A percentile compares a stretch with the other conserved stretches of the same genome.
Conservation (phyloP, 108 stramenopile genomes). For the Pseudonitzschia delicatissima region DNA sequence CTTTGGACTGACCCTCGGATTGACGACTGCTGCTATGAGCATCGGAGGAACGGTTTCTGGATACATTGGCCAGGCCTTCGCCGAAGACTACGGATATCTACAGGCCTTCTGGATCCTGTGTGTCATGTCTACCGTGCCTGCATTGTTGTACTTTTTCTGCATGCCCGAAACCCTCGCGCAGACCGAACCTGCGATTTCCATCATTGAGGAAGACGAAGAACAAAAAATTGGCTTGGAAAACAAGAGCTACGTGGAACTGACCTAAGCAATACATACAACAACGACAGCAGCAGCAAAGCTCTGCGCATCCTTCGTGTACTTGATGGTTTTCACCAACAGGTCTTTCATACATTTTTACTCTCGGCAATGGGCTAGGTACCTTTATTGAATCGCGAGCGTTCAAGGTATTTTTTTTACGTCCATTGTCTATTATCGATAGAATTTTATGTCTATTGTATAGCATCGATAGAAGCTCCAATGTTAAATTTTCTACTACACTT, state of each 20-base stretch:
- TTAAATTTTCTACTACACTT: too few species aligned
- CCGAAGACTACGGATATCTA: constrained; percentile 73
- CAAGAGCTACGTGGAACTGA: constrained; percentile 33
- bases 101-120: constrained; percentile 74
- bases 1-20: constrained; percentile 74
- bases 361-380: too few species aligned
- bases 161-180: constrained; percentile 83
- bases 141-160: constrained; percentile 60
- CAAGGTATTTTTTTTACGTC: too few species aligned
- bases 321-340: too few species aligned
- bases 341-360: too few species aligned
- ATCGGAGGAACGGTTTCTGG: constrained; percentile 91
- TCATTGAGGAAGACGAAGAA: constrained; percentile 30
- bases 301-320: too few species aligned
- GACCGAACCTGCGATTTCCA: constrained; percentile 14
- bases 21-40: constrained; percentile 85
- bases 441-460: too few species aligned
- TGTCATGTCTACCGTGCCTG: constrained; percentile 73
- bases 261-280: constrained; percentile 2
- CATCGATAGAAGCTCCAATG: too few species aligned
- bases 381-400: too few species aligned
- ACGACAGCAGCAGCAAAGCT: too few species aligned
- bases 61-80: constrained; percentile 81
- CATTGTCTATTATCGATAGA: too few species aligned
- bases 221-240: constrained; percentile 4